A percentile compares a stretch with the other conserved stretches of the same genome.
Evolutionary conservation across 805 yeast genomes (phyloP).

Genomic region (Wickerhamomyces pijperi): DNA sequence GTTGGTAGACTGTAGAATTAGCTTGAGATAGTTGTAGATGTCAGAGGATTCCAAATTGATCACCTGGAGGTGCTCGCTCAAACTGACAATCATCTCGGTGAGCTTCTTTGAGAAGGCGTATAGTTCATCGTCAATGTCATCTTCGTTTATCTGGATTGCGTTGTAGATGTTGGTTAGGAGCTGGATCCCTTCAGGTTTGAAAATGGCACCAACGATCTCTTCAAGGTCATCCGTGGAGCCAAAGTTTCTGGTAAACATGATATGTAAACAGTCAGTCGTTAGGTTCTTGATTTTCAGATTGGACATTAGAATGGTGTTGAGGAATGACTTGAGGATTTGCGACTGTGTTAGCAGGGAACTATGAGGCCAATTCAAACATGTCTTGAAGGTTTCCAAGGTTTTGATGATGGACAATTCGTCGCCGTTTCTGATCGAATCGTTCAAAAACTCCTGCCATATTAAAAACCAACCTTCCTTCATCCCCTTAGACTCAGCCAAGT

Average conservation of each 20-base stretch:
- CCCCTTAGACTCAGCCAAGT: slow-evolving; percentile 52
- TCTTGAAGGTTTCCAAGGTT: slow-evolving; percentile 71
- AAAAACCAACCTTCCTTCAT: slow-evolving; percentile 79
- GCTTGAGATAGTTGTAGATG: slow-evolving; percentile 52
- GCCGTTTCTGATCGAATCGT: slow-evolving; percentile 29
- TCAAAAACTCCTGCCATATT: slow-evolving; percentile 54
- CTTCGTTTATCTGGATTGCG: slow-evolving; percentile 40
- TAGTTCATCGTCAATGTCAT: slow-evolving; percentile 65
- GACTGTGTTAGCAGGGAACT: slow-evolving; percentile 62
- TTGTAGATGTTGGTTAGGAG: slow-evolving; percentile 58
- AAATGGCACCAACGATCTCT: slow-evolving; percentile 69
- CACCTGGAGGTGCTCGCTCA: slow-evolving; percentile 66
- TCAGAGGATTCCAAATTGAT: slow-evolving; percentile 40
- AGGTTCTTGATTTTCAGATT: slow-evolving; percentile 65
- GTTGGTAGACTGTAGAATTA: slow-evolving; percentile 70
- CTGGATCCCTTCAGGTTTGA: slow-evolving; percentile 60
- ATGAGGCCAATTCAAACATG: slow-evolving; percentile 85
- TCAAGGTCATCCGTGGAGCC: slow-evolving; percentile 57
- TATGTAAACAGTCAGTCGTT: slow-evolving; percentile 86
- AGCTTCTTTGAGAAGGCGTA: slow-evolving; percentile 81
- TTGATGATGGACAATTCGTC: slow-evolving; percentile 45
- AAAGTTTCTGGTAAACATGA: slow-evolving; percentile 73
- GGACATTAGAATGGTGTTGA: slow-evolving; percentile 44
- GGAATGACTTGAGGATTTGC: slow-evolving; percentile 52
- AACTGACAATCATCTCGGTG: slow-evolving; percentile 84